Evolutionary conservation across 179 eudicot species (phyloP).

Genomic region (Camellia oleifera): DNA sequence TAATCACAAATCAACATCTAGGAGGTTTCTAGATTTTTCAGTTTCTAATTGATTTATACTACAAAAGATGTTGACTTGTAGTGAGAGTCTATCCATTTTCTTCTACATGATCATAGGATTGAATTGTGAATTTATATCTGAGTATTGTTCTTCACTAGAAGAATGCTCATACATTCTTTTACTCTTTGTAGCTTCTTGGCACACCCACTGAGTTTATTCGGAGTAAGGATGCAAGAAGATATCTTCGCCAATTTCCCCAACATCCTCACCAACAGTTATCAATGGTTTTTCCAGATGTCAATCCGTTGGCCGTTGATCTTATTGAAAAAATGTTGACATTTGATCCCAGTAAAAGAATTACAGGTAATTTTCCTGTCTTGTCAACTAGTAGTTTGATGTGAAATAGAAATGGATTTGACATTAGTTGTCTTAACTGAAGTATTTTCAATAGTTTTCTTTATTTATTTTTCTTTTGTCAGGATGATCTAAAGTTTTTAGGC

Average conservation of each 20-base stretch:
- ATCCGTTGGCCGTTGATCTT: constrained; percentile 85
- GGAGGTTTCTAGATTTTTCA: no score
- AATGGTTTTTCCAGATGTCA: constrained; percentile 67
- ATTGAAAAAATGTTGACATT: constrained; percentile 82
- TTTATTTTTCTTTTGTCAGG: not conserved
- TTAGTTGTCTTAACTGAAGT: not conserved
- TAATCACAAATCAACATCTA: no score
- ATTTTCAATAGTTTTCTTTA: no score
- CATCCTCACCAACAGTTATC: constrained; percentile 62
- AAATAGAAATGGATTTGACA: not conserved
- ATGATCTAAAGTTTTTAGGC: no score
- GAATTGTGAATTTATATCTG: not conserved
- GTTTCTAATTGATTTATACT: not conserved
- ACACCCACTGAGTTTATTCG: constrained; percentile 67
- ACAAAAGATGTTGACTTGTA: not conserved
- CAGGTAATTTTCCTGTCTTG: constrained; percentile 43
- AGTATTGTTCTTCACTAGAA: not conserved
- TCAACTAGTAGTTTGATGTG: not conserved
- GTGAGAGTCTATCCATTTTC: not conserved
- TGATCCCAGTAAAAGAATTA: constrained; percentile 79
- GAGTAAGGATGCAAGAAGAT: constrained; percentile 76
- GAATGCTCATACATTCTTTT: not conserved
- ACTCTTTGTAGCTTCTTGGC: constrained; percentile 58
- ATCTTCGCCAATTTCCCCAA: constrained; percentile 60
- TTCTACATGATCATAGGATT: not conserved